Evolutionary conservation across 208 protist species (phyloP), one percentile per base, ranked within the genome.

Genomic region (Trypanosoma caninum): DNA sequence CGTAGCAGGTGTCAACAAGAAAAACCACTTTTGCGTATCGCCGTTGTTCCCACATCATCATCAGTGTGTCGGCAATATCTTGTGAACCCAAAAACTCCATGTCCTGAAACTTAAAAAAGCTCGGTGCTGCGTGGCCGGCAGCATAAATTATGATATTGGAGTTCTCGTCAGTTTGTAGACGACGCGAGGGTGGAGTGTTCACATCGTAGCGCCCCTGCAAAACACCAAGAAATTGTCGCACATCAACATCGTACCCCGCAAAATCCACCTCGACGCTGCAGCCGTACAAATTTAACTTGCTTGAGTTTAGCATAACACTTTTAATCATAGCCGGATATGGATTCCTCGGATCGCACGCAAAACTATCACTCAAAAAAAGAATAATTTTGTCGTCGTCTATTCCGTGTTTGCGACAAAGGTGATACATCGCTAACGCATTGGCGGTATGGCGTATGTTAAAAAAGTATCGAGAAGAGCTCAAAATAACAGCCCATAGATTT

Each of bases 361-460:
- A 95, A 72, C 97, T 97, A 70, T 99, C 97, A n/a, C 93, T 87
- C n/a, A 99, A 68, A 81, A 99, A 98, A 34, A 99, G 72, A 31
- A 99, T 80, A 61, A 99, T 98, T 51, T 95, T 79, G 35, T 84
- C 87, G 55, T 98, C 95, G 33, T 97, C 95, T 48, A 98, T 97
- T 62, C 97, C 97, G 53, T 98, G 75, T 41, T 90, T 67, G 16
- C 98, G 98, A 30, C 98, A 89, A 0, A 92, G 80, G 70, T 95
- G 81, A 69, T 99, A 99, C 38, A 99, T 76, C 27, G 85, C 86
- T 3, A 99, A 79, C 14, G 96, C 89, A 67, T 99, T 99, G 48
- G 97, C 82, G 7, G 94, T 94, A 66, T 99, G 98, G 18, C 98
- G 82, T 69, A 99, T 98, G 79, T 99, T 99, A 83, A 98, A 98